A percentile compares a stretch with the other conserved stretches of the same genome.
These are phyloP conservation scores for Stephanodiscus minutulus DNA, from an alignment of 108 stramenopile genomes.

Conservation along the genomic window DNA sequence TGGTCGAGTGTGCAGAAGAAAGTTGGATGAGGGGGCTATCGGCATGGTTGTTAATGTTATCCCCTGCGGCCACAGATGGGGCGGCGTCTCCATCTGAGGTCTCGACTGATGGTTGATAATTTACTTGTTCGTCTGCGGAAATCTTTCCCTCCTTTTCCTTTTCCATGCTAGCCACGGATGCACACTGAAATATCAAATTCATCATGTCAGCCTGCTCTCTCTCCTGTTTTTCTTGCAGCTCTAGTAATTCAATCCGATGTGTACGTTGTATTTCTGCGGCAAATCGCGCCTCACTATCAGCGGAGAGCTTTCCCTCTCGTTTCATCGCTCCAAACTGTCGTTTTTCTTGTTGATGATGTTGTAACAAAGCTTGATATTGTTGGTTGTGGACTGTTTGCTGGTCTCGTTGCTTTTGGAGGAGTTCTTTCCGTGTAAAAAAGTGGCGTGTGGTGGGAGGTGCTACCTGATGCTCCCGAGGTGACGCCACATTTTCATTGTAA, in stretches of 20 bases:
- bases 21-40: background rate
- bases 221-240: slow-evolving; percentile 5
- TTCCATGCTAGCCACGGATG: background rate
- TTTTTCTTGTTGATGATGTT: slow-evolving; percentile 5
- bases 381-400: background rate
- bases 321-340: slow-evolving; percentile 1
- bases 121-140: background rate
- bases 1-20: too few species aligned
- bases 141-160: background rate
- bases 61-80: too few species aligned
- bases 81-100: too few species aligned
- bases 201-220: slow-evolving; percentile 11
- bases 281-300: background rate
- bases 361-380: background rate
- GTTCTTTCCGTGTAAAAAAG: background rate
- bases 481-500: slow-evolving; percentile 7
- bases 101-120: too few species aligned
- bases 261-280: background rate
- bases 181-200: slow-evolving; percentile 1
- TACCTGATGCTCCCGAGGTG: background rate
- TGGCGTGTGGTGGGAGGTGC: background rate
- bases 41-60: too few species aligned
- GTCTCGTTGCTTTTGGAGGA: slow-evolving; percentile 11
- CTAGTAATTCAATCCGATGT: slow-evolving; percentile 9
- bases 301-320: background rate